Base-by-base conservation (phyloP, 208 protist genomes). In the Leptomonas pyrrhocoris region DNA sequence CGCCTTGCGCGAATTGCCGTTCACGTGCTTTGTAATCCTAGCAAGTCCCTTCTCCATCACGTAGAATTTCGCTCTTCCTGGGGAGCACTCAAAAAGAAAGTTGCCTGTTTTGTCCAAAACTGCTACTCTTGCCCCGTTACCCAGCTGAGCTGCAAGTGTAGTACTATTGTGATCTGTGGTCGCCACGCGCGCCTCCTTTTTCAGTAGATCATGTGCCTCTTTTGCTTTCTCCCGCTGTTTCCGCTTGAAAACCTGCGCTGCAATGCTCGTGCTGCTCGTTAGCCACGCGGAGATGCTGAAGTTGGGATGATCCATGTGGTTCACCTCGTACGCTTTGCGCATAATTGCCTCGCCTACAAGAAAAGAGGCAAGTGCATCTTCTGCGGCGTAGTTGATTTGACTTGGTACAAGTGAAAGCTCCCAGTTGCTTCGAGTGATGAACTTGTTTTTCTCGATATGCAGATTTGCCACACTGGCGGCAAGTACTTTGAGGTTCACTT, bases 321-420 rank as follows among this genome's bases (percentile, higher is more conserved):
- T 18, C n/a, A 54, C 11, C 45, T 57, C 50, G 6, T 54, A 27
- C 12, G 63, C 83, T 40, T 64, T 67, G 15, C n/a, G 31, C 68
- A 84, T 60, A 9, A 88, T n/a, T 3, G 21, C 28, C 16, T 58
- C 53, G 1, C 84, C 84, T 2, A 89, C 25, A 5, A 80, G 60
- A 36, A 57, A 83, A 8, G 84, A 89, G 5, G 81, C 81, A 19
- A 90, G 55, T 15, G 85, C 85, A 54, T 90, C 85, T 27, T 90
- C 85, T 2, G 80, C 85, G 1, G 75, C 73, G 59, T 90, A 90
- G 34, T 68, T 51, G n/a, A 79, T 28, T 53, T 83, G 69, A 8
- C 3, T 28, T 6, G 58, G 16, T 23, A 28, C 38, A 19, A 90
- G 79, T 12, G 46, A 63, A n/a, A 77, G 65, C 62, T 90, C 85